Evolutionary conservation across 202 grass and related monocot genomes (phyloP), one percentile per base, ranked within the genome.

Genomic region (Brachypodium distachyon): DNA sequence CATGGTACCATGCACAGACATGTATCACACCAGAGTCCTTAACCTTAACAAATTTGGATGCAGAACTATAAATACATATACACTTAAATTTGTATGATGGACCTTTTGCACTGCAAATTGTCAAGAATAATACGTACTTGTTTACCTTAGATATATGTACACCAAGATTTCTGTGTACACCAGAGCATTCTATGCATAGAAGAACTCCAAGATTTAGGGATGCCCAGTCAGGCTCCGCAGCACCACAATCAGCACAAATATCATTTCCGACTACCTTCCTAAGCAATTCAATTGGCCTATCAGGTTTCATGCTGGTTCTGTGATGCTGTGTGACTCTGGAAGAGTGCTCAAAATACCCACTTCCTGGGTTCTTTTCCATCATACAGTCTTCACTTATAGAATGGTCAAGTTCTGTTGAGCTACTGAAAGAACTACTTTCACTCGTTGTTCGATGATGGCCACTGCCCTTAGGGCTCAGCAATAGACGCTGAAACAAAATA

Each of bases 121-220:
- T 19, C 41, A n/a, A 66, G 2, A 62, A 60, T 50, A 26, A 25
- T 72, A 17, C 56, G 61, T 57, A 17, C 56, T 67, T 57, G 62
- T 42, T 81, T 76, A 99, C 96, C 96, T 99, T 99, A 41, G 96
- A 99, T 84, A 99, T 96, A 81, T 99, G 96, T 67, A 99, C 96
- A 47, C 96, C 96, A 73, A 99, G 92, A 85, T 99, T 99, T 29
- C 96, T 84, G 50, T 96, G 96, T 36, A 99, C 96, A 39, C 92
- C 92, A 81, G 96, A 99, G 80, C 96, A 99, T 72, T 96, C 96
- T 40, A 99, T 99, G 77, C 96, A 96, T 51, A 99, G 60, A 83
- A 99, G 90, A 49, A 99, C 27, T 53, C 96, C 96, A 4, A 99
- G 92, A 74, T 99, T 99, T 21, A 99, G 74, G 38, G 96, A 99